Base-by-base conservation (phyloP, 805 yeast species). In the Trichomonascus vanleenenianus region DNA sequence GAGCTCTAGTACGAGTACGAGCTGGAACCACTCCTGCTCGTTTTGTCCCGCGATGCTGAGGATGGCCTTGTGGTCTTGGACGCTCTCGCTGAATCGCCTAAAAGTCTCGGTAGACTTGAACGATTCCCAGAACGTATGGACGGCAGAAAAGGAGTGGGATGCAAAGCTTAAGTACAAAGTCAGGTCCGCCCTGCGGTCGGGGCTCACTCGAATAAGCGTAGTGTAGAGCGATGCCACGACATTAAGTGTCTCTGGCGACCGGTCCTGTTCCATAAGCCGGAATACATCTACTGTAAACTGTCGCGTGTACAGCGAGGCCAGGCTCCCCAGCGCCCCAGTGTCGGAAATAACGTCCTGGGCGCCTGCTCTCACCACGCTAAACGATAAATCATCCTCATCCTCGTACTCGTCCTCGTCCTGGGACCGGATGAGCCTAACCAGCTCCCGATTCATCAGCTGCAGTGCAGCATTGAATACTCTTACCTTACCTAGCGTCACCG, bases 1-100 rank as follows among this genome's bases (percentile, higher is more conserved):
- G 8, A 83, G 56, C 51, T 83, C 86, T 47, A 81, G 69, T 48
- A 79, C 74, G 0, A 81, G 57, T 38, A 65, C 68, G 2, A 83
- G 57, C 30, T 65, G 64, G 30, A 56, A 50, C 49, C 58, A 57
- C 20, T 48, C 44, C 12, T 50, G 22, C 19, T 31, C 19, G 6
- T 39, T 40, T 33, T 39, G 12, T 16, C n/a, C 33, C 2, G 38
- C 18, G 3, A 40, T 11, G 11, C 25, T n/a, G 10, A 3, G 42
- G 10, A 41, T 30, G 10, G 36, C 39, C 7, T 19, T 37, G 4
- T 14, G 18, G 5, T 40, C 15, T 8, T 34, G 40, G n/a, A 40
- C 35, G 3, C 43, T 30, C 6, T 44, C 43, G 11, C 20, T 40
- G 34, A 31, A 40, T 22, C n/a, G 44, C 18, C 14, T 39, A 40